Evolutionary conservation across 495 filamentous ascomycete species (phyloP).

Genomic region (Trichocladium uniseriatum): DNA sequence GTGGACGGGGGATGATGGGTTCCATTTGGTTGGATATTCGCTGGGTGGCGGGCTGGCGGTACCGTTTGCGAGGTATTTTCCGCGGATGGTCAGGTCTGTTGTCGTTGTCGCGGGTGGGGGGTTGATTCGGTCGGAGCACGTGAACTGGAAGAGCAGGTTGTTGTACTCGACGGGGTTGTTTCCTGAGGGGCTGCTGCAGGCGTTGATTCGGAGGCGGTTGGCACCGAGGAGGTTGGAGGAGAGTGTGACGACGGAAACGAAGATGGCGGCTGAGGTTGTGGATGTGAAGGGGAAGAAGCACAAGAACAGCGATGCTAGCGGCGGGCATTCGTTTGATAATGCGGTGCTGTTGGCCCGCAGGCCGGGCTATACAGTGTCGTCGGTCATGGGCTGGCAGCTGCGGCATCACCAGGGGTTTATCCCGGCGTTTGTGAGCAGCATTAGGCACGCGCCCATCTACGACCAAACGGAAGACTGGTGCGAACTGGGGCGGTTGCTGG

Average conservation of each 20-base stretch:
- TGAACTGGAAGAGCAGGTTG: slow-evolving; percentile 32
- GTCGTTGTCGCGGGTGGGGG: slow-evolving; percentile 69
- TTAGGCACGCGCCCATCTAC: slow-evolving; percentile 46
- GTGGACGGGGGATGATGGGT: slow-evolving; percentile 41
- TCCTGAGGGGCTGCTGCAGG: slow-evolving; percentile 47
- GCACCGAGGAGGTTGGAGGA: slow-evolving; percentile 12
- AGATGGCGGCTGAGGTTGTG: slow-evolving; percentile 22
- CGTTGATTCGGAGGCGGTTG: slow-evolving; percentile 48
- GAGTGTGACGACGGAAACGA: slow-evolving; percentile 19
- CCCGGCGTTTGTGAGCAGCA: slow-evolving; percentile 45
- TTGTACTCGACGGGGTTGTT: slow-evolving; percentile 35
- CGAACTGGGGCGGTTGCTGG: slow-evolving; percentile 43
- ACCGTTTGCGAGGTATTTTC: slow-evolving; percentile 61
- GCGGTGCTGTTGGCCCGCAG: slow-evolving; percentile 32
- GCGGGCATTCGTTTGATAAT: slow-evolving; percentile 31
- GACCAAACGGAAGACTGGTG: slow-evolving; percentile 50
- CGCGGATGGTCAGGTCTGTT: slow-evolving; percentile 57
- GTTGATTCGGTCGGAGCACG: slow-evolving; percentile 33
- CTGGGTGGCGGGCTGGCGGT: slow-evolving; percentile 71
- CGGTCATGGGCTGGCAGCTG: slow-evolving; percentile 48
- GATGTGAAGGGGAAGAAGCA: slow-evolving; percentile 10
- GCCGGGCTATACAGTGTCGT: slow-evolving; percentile 32
- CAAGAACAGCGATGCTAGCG: slow-evolving; percentile 27
- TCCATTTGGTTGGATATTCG: slow-evolving; percentile 73
- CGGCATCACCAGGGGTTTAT: slow-evolving; percentile 46